Evolutionary conservation across 2,329 filamentous ascomycete species (phyloP), one percentile per base, ranked within the genome.

Genomic region (Acephala macrosclerotiorum): DNA sequence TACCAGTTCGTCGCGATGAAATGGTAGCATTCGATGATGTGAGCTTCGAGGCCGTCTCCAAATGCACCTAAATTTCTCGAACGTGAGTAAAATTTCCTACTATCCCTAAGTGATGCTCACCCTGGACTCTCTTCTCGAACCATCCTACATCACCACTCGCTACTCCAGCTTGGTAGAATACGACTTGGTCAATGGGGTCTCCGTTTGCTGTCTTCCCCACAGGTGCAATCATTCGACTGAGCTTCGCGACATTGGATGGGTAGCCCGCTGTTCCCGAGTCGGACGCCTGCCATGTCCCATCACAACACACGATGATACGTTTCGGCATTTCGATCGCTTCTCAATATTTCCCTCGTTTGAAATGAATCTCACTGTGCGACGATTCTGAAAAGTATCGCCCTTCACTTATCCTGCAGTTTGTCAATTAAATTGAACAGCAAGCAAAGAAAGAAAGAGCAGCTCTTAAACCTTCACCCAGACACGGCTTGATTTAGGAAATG

Each of bases 1-100:
- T 68, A 66, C 66, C 79, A 82, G 66, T 83, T 83, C 63, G 77
- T 78, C 3, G 78, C 77, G 3, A 83, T 68, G 66, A 83, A 83
- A 20, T 77, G 74, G 70, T 83, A 84, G 9, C 60, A 57, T 45
- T 65, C 47, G 16, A 64, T 55, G 14, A 68, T 49, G 35, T 68
- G 58, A 14, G 62, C 56, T 42, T 64, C 57, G 16, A 68, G 58
- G 7, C 66, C 66, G 16, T 49, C 16, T n/a, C 66, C 66, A 12
- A 57, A 35, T 9, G 55, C 55, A 20, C 55, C 55, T 57, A 38
- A 5, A 14, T n/a, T 36, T 20, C 45, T 29, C 7, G 20, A 35
- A 42, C 49, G 49, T 64, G 20, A 18, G 49, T 45, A 58, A 22
- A 4, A 4, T 33, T 26, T 11, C 7, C 6, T 49, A 1, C 9